Evolutionary conservation across 768 basidiomycete genomes (phyloP).

Genomic region (Cystobasidium onofrii): DNA sequence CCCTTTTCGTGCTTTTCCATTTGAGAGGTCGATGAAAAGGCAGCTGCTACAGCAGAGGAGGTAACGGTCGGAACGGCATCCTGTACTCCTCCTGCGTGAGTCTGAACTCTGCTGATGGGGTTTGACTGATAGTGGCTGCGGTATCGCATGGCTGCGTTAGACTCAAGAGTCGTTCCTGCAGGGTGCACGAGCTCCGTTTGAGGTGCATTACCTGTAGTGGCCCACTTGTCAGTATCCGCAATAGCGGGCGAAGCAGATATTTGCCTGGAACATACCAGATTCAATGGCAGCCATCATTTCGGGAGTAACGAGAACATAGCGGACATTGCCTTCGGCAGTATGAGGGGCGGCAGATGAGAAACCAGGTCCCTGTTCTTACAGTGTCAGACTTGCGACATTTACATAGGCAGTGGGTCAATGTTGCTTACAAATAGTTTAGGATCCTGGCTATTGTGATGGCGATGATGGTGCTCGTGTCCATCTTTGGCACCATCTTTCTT

Average conservation of each 20-base stretch:
- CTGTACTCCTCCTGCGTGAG: background rate
- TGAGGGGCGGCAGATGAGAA: slow-evolving; percentile 25
- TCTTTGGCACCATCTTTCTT: background rate
- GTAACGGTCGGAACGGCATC: background rate
- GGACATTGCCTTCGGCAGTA: slow-evolving; percentile 7
- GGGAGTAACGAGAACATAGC: slow-evolving; percentile 27
- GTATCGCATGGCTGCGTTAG: background rate
- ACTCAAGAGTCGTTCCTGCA: slow-evolving; percentile 1
- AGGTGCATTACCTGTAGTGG: background rate
- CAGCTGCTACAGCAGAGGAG: background rate
- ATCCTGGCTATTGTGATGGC: slow-evolving; percentile 13
- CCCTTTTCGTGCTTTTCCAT: slow-evolving; percentile 14
- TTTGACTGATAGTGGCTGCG: background rate
- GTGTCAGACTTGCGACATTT: background rate
- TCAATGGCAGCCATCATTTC: slow-evolving; percentile 26
- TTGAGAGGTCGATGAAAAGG: background rate
- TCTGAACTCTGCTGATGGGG: background rate
- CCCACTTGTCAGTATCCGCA: background rate
- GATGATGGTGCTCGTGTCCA: background rate
- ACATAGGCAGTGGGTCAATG: background rate
- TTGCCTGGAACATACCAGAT: background rate
- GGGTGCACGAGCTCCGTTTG: slow-evolving; percentile 21
- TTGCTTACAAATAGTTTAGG: slow-evolving; percentile 23
- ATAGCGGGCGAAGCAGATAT: no score
- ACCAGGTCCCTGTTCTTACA: slow-evolving; percentile 10